Evolutionary conservation across 768 basidiomycete genomes (phyloP).

Genomic region (Tricholoma matsutake): DNA sequence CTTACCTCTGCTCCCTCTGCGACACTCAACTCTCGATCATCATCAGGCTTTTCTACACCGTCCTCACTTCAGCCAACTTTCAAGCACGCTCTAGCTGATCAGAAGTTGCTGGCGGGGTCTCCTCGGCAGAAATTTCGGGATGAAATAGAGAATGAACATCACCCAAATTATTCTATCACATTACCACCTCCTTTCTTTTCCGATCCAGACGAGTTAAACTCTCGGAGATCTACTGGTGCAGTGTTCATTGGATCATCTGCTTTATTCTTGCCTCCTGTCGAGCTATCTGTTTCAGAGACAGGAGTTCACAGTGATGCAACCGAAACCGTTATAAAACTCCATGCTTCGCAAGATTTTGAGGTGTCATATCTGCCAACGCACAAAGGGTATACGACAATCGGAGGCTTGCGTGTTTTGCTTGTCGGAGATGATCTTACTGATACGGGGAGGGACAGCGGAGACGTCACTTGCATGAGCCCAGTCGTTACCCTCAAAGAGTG

Average conservation of each 20-base stretch:
- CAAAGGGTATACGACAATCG: slow-evolving; percentile 60
- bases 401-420: slow-evolving; percentile 70
- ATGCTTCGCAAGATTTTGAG: slow-evolving; percentile 54
- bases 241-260: slow-evolving; percentile 51
- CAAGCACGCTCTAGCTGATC: slow-evolving; percentile 49
- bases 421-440: slow-evolving; percentile 51
- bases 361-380: slow-evolving; percentile 57
- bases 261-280: slow-evolving; percentile 42
- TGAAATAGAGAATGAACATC: slow-evolving; percentile 10
- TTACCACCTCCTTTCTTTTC: slow-evolving; percentile 50
- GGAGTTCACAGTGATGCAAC: slow-evolving; percentile 9
- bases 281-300: slow-evolving; percentile 25
- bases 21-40: slow-evolving; percentile 31
- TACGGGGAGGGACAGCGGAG: slow-evolving; percentile 20
- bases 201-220: slow-evolving; percentile 32
- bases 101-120: slow-evolving; percentile 46
- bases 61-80: slow-evolving; percentile 45
- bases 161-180: slow-evolving; percentile 9
- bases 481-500: slow-evolving; percentile 57
- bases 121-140: slow-evolving; percentile 26
- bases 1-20: slow-evolving; percentile 14
- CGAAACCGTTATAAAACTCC: slow-evolving; percentile 25
- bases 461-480: slow-evolving; percentile 34
- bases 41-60: slow-evolving; percentile 56
- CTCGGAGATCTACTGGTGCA: slow-evolving; percentile 29